phyloP scores from a whole-genome alignment of 495 filamentous ascomycete species.

The Hyaloscypha bicolor region DNA sequence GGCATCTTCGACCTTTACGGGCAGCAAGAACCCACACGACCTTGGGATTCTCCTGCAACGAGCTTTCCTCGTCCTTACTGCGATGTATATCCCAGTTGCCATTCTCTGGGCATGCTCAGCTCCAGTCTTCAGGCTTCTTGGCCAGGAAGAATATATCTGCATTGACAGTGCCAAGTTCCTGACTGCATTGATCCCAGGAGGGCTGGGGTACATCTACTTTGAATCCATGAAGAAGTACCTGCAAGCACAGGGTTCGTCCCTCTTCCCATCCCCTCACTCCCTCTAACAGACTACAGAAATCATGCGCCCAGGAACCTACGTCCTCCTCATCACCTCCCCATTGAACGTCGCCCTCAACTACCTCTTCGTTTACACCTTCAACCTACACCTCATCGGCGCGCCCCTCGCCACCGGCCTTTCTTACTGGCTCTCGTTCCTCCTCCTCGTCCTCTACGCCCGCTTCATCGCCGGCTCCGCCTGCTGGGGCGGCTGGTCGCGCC shows the following conservation, averaged over 20 bases:
- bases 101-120: slow-evolving; percentile 79
- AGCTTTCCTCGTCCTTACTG: slow-evolving; percentile 70
- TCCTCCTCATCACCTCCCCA: slow-evolving; percentile 81
- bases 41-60: slow-evolving; percentile 82
- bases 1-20: slow-evolving; percentile 84
- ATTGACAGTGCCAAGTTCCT: slow-evolving; percentile 76
- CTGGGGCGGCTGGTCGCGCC: slow-evolving; percentile 80
- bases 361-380: slow-evolving; percentile 73
- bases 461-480: slow-evolving; percentile 73
- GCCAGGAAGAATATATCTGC: slow-evolving; percentile 79
- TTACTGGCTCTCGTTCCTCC: slow-evolving; percentile 84
- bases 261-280: not conserved
- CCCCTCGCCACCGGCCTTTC: slow-evolving; percentile 82
- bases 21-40: slow-evolving; percentile 78
- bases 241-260: slow-evolving; percentile 74
- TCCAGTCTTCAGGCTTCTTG: slow-evolving; percentile 72
- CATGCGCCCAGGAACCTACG: slow-evolving; percentile 86
- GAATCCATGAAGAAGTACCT: slow-evolving; percentile 91
- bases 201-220: slow-evolving; percentile 89
- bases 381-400: slow-evolving; percentile 74
- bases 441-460: slow-evolving; percentile 74
- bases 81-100: slow-evolving; percentile 77
- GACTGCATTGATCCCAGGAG: slow-evolving; percentile 78
- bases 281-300: slow-evolving; percentile 57
- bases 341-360: slow-evolving; percentile 79